Evolutionary conservation across 495 filamentous ascomycete genomes (phyloP).

Genomic region (Ramalina peruviana): DNA sequence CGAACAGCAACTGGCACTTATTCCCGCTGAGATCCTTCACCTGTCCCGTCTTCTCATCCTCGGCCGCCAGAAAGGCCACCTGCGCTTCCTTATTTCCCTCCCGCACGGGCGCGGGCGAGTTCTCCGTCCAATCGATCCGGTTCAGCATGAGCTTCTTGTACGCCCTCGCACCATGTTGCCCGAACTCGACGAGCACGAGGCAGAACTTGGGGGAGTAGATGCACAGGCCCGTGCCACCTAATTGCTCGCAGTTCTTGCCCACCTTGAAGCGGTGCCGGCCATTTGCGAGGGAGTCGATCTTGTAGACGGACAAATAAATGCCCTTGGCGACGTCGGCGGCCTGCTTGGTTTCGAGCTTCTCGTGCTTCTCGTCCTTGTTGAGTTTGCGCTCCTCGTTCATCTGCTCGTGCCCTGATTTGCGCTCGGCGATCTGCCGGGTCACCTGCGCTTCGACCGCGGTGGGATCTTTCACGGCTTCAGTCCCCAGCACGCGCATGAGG

Average conservation of each 20-base stretch:
- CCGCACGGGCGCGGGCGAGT: slow-evolving; percentile 49
- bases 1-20: slow-evolving; percentile 68
- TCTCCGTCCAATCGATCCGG: slow-evolving; percentile 90
- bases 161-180: slow-evolving; percentile 57
- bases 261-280: slow-evolving; percentile 90
- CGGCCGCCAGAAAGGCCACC: slow-evolving; percentile 57
- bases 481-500: slow-evolving; percentile 92
- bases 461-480: slow-evolving; percentile 93
- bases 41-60: slow-evolving; percentile 58
- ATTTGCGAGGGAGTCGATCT: slow-evolving; percentile 73
- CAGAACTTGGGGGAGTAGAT: slow-evolving; percentile 80
- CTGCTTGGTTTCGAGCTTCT: slow-evolving; percentile 73
- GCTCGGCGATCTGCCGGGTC: slow-evolving; percentile 77
- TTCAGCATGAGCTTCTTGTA: slow-evolving; percentile 88
- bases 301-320: slow-evolving; percentile 71
- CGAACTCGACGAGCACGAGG: slow-evolving; percentile 84
- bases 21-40: slow-evolving; percentile 70
- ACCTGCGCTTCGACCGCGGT: slow-evolving; percentile 94
- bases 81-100: slow-evolving; percentile 46
- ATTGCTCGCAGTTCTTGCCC: slow-evolving; percentile 77
- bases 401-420: slow-evolving; percentile 57
- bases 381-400: slow-evolving; percentile 80
- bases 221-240: slow-evolving; percentile 71
- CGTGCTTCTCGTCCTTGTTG: slow-evolving; percentile 75
- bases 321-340: slow-evolving; percentile 80